Conservation (phyloP, 768 basidiomycete species). For the Cystoderma amianthinum region DNA sequence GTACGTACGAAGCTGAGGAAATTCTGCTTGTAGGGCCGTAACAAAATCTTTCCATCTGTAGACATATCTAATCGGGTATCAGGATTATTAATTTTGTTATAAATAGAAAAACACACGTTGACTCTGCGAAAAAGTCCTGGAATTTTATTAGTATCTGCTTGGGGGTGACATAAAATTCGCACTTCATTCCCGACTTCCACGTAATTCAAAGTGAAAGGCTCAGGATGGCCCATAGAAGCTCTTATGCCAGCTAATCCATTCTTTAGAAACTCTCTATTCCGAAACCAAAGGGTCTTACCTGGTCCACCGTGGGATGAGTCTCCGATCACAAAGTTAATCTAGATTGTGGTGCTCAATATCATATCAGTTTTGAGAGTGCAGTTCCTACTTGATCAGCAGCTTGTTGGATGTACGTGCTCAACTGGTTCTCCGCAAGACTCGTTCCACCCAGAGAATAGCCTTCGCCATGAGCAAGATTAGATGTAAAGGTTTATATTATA, state of each 20-base stretch:
- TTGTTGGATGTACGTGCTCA: constrained; percentile 42
- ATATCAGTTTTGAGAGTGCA: neutral
- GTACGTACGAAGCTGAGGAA: constrained; percentile 31
- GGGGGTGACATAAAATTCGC: too few relatives aligned
- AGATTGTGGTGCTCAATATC: neutral
- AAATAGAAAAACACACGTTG: neutral
- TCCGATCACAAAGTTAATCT: constrained; percentile 53
- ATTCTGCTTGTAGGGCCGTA: constrained; percentile 26
- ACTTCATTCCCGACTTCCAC: constrained; percentile 53
- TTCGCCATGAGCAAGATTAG: too few relatives aligned
- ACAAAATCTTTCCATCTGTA: constrained; percentile 38
- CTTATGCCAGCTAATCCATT: constrained; percentile 38
- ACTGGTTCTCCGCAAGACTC: constrained; percentile 31
- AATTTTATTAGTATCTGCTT: neutral
- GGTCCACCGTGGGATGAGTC: constrained; percentile 25
- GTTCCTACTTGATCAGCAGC: constrained; percentile 38
- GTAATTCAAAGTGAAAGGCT: constrained; percentile 37
- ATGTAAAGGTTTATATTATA: too few relatives aligned
- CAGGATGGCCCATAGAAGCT: constrained; percentile 45
- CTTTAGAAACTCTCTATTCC: too few relatives aligned
- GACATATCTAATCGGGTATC: constrained; percentile 28
- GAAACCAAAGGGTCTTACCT: constrained; percentile 10
- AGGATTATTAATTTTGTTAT: neutral
- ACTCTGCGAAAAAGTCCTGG: constrained; percentile 1
- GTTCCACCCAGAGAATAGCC: constrained; percentile 40